Percentiles rank a stretch among this genome's conserved stretches.
Evolutionary conservation across 2,329 filamentous ascomycete species (phyloP).

Genomic region (Pseudogymnoascus pannorum): DNA sequence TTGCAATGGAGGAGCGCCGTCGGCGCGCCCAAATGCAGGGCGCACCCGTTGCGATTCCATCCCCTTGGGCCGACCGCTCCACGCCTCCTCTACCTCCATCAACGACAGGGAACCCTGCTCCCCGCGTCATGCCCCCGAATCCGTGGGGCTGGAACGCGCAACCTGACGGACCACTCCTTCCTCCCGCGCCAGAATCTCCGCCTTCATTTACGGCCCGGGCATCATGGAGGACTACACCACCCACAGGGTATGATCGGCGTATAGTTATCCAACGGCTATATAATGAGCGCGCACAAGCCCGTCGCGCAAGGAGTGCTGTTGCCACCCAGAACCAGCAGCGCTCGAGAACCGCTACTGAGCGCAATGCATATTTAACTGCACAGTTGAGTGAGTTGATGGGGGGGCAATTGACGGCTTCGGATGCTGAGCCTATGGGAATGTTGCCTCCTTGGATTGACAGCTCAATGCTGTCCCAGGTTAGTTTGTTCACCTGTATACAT

Average conservation of each 20-base stretch:
- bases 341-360: neutral
- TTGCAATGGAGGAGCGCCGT: neutral
- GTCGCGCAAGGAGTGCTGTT: neutral
- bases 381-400: neutral
- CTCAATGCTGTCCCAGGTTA: neutral
- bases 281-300: neutral
- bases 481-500: neutral
- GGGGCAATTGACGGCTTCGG: neutral
- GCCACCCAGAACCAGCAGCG: neutral
- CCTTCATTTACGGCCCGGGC: neutral
- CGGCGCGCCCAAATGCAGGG: neutral
- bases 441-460: neutral
- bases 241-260: neutral
- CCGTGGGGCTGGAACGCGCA: constrained; percentile 1
- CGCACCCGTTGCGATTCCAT: neutral
- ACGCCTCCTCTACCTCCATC: neutral
- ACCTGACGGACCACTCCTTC: neutral
- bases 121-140: constrained; percentile 1
- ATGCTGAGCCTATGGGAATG: neutral
- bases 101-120: neutral
- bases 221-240: neutral
- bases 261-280: neutral
- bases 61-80: neutral
- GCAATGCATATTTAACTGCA: neutral
- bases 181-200: neutral